Base-by-base conservation (phyloP, 2,329 filamentous ascomycete genomes). In the Xylariaceae sp. region DNA sequence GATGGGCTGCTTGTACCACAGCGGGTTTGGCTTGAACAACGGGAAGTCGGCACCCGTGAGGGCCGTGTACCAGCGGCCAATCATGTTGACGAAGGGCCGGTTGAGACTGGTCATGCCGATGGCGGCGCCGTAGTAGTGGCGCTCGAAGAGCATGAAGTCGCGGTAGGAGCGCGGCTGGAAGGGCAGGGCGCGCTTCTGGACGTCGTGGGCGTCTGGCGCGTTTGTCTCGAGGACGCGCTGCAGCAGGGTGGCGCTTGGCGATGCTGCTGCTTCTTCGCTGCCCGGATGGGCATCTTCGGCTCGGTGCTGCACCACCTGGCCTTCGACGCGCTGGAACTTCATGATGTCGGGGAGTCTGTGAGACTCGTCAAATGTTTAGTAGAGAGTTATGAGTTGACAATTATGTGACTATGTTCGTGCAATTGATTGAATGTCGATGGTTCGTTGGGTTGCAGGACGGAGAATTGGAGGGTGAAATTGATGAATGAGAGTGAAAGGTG, bases 141-240 rank as follows among this genome's bases (percentile, higher is more conserved):
- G 57, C 56, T 69, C 66, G 30, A 70, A 70, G 9, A 70, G 68
- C 68, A 70, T 69, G 57, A 70, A 70, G 64, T 70, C 68, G 15
- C 68, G 67, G 55, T 68, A 70, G 0, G 68, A 70, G 11, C 64
- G 65, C 5, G 68, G 68, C 56, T 69, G 67, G 59, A 70, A 68
- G 2, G 68, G 67, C 37, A 70, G 62, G 3, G 18, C 57, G n/a
- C 63, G 61, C 55, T 67, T 68, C 7, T 55, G 58, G 2, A 62
- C 17, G 30, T 70, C 68, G 7, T 34, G 17, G 0, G 47, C 13
- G 50, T 70, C 66, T 3, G 68, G 68, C 3, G 67, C 59, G 54
- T 69, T 66, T 2, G 57, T 59, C 45, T 59, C 55, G 4, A 70
- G 62, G 1, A 68, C 64, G 13, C 55, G 35, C n/a, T 50, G 54